Base-by-base conservation (phyloP, 768 basidiomycete genomes). In the Naematelia aurantialba region DNA sequence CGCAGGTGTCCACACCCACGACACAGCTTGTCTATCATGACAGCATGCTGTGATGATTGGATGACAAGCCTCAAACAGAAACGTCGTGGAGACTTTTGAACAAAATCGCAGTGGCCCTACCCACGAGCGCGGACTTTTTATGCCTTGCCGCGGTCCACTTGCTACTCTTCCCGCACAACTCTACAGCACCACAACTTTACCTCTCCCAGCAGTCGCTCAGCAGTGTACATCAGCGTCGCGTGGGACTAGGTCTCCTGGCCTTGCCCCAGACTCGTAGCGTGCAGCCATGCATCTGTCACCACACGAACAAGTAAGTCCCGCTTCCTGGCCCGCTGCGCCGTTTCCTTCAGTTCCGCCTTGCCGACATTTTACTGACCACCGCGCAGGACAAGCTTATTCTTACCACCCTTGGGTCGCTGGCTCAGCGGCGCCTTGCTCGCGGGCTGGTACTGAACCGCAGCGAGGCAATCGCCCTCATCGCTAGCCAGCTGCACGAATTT, bases 371-470 rank as follows among this genome's bases (percentile, higher is more conserved):
- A 8, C 13, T 31, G 46, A 25, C 39, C 22, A 26, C n/a, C 5
- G 14, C 17, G n/a, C 56, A 75, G 74, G 76, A 77, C 63, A 77
- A 77, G 51, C 69, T 77, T 60, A 52, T 75, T 44, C 57, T 75
- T 45, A 53, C 69, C 27, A 67, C 73, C 24, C 62, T 78, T 25
- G 96, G 96, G 22, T 85, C 83, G 61, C 84, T 98, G 17, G 91
- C 96, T 1, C 94, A 98, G 78, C 88, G 91, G 69, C 87, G 96
- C 42, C 85, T 99, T 14, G 94, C 94, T 3, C 84, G 96, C n/a
- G 96, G 96, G 8, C 75, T 94, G 31, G 83, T 83, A 55, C 83
- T 98, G 55, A 98, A 98, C 78, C 79, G 85, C 61, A 83, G 89
- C 2, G 96, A 99, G 78, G 87, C 92, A 0, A 83, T 86, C 13